Evolutionary conservation across 164 flowering plant species (phyloP).

Genomic region (Chimonanthus praecox): DNA sequence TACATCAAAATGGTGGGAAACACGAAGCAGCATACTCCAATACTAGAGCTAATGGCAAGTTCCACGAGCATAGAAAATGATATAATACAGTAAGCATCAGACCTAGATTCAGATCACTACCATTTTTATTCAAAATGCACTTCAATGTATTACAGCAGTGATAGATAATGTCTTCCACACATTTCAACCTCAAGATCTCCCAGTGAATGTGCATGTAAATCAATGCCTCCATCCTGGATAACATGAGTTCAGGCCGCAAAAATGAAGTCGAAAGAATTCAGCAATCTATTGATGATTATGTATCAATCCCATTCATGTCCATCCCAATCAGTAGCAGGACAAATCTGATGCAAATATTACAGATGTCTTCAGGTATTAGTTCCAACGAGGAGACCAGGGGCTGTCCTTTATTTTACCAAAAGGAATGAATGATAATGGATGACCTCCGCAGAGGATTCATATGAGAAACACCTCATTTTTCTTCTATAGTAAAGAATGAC

Average conservation of each 20-base stretch:
- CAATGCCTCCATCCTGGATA: neutral
- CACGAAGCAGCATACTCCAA: no score
- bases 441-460: neutral
- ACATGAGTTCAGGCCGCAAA: neutral
- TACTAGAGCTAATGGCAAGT: no score
- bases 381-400: neutral
- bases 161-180: neutral
- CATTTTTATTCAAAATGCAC: no score
- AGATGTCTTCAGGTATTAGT: neutral
- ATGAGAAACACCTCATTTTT: neutral
- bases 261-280: neutral
- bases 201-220: neutral
- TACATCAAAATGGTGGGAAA: no score
- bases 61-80: no score
- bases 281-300: neutral
- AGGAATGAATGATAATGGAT: neutral
- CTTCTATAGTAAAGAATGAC: conserved; percentile 1
- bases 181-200: neutral
- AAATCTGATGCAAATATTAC: neutral
- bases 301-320: neutral
- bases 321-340: neutral
- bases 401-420: neutral
- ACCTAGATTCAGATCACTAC: no score
- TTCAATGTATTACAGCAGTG: no score
- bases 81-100: no score